phyloP scores from a whole-genome alignment of 2,329 filamentous ascomycete genomes.

The Blumeria hordei region DNA sequence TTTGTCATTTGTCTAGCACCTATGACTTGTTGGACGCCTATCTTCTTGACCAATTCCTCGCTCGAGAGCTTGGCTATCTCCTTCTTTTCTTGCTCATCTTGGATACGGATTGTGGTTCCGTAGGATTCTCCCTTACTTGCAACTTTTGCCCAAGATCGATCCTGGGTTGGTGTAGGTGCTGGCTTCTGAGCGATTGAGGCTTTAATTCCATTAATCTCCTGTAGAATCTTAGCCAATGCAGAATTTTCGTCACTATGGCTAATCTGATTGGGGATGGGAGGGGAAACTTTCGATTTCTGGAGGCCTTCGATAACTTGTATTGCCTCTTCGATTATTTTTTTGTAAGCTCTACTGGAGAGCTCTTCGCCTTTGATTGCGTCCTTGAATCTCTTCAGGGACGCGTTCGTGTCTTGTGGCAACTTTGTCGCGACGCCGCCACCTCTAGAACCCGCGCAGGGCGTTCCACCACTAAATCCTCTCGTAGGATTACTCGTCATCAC shows the following conservation, averaged over 20 bases:
- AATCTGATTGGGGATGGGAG: not conserved
- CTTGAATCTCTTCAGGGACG: not conserved
- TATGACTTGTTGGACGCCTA: not conserved
- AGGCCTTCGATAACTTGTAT: not conserved
- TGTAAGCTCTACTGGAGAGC: not conserved
- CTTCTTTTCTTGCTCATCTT: not conserved
- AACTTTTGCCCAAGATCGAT: not conserved
- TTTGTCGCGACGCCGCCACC: too few species aligned
- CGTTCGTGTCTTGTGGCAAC: not conserved
- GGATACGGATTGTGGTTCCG: not conserved
- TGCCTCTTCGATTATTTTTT: not conserved
- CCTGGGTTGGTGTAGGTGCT: not conserved
- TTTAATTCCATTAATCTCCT: not conserved
- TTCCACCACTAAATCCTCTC: too few species aligned
- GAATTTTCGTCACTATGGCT: not conserved
- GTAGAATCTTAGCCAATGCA: not conserved
- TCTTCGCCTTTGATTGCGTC: not conserved
- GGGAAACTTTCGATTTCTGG: not conserved
- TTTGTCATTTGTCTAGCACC: not conserved
- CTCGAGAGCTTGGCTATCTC: not conserved
- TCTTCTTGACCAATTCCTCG: not conserved
- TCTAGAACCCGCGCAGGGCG: too few species aligned
- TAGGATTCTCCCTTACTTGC: not conserved
- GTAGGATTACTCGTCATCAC: too few species aligned
- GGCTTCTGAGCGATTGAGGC: not conserved